A percentile compares a stretch with the other conserved stretches of the same genome.
phyloP scores from a whole-genome alignment of 73 alveolate species.

The Tetrahymena malaccensis region DNA sequence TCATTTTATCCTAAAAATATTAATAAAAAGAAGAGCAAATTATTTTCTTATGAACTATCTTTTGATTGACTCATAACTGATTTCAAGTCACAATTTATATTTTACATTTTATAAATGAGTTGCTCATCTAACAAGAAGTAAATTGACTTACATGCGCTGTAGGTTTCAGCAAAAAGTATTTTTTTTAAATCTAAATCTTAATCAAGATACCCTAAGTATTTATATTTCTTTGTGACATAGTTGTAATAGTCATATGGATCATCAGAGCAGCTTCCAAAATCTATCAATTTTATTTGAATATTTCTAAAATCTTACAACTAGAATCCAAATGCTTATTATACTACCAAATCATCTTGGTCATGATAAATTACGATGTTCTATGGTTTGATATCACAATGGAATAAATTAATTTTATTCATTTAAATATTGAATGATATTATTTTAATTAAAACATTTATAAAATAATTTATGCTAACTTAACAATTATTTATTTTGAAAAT shows the following conservation, averaged over 20 bases:
- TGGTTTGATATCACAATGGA: background rate
- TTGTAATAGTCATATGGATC: background rate
- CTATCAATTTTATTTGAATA: background rate
- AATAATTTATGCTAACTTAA: background rate
- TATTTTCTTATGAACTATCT: background rate
- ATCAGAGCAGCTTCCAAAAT: background rate
- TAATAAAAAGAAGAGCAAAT: background rate
- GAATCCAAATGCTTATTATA: background rate
- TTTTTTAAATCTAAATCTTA: background rate
- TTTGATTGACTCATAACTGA: background rate
- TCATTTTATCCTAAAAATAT: background rate
- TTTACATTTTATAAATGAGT: background rate
- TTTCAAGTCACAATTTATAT: background rate
- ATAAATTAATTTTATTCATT: background rate
- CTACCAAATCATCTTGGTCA: background rate
- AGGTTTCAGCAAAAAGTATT: background rate
- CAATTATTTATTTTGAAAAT: background rate
- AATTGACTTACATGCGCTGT: background rate
- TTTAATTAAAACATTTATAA: background rate
- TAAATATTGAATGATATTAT: background rate
- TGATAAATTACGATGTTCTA: background rate
- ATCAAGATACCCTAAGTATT: background rate
- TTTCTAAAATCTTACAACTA: background rate
- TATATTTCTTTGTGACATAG: background rate
- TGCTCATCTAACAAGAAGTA: background rate